Base-by-base conservation (phyloP, 768 basidiomycete genomes). In the Hebeloma cylindrosporum region DNA sequence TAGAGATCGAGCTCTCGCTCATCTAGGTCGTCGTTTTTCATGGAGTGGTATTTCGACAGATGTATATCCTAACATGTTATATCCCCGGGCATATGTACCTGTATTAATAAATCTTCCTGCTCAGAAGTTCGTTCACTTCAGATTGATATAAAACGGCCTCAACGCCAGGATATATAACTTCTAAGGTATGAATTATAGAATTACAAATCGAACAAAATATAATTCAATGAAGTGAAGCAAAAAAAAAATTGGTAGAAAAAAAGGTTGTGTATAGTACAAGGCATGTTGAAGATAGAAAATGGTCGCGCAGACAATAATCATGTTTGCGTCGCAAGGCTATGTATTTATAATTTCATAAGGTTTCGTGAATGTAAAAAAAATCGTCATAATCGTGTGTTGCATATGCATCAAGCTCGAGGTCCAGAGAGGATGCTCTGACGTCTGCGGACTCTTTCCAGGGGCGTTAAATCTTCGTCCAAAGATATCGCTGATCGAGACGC, bases 361-460 rank as follows among this genome's bases (percentile, higher is more conserved):
- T 49, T 53, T 50, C 48, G 51, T 51, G 33, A 53, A 43, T 30
- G 36, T 18, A 10, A 28, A 30, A 37, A 31, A 29, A 25, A 29
- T 36, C 14, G 38, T 25, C 18, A 33, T 16, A 27, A 42, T 27
- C 29, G 18, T n/a, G n/a, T n/a, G n/a, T n/a, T n/a, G n/a, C n/a
- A n/a, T 32, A 18, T 16, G 21, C 28, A 22, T 61, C 47, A 62
- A 38, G 51, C 49, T 49, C 74, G 50, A 38, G 54, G 54, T 22
- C 64, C 64, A 34, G 56, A 52, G 34, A 67, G 44, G 52, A 64
- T 56, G 46, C 62, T 69, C 53, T 71, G 75, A 39, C 81, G 73
- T 45, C 76, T 66, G 22, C 81, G 70, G 25, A 84, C 87, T 52
- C 77, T 74, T 62, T 89, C 87, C 26, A 89, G 65, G 1, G 87